A percentile compares a stretch with the other conserved stretches of the same genome.
Evolutionary conservation across 2,329 filamentous ascomycete genomes (phyloP).

Genomic region (Stylonectria norvegica): DNA sequence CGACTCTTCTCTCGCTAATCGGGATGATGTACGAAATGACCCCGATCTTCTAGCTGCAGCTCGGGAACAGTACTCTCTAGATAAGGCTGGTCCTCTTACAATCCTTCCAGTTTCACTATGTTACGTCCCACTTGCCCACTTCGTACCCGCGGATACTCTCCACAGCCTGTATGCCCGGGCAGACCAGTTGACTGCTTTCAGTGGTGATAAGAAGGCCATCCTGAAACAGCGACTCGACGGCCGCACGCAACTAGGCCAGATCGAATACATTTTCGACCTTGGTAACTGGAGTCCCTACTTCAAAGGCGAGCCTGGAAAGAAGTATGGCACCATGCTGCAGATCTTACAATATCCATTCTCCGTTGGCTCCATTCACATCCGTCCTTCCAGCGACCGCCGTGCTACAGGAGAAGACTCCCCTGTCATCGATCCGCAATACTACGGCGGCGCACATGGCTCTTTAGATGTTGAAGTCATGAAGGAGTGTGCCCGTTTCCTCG

Average conservation of each 20-base stretch:
- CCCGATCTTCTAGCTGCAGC: slow-evolving; percentile 29
- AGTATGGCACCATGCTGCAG: slow-evolving; percentile 47
- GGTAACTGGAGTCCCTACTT: slow-evolving; percentile 45
- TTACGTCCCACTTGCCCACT: slow-evolving; percentile 40
- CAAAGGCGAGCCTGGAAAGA: slow-evolving; percentile 34
- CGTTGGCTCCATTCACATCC: slow-evolving; percentile 46
- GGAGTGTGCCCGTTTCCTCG: slow-evolving; percentile 37
- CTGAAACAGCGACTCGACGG: slow-evolving; percentile 32
- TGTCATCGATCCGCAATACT: slow-evolving; percentile 43
- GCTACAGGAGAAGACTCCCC: slow-evolving; percentile 27
- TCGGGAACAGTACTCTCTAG: slow-evolving; percentile 30
- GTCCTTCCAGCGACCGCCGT: slow-evolving; percentile 9
- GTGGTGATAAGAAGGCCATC: slow-evolving; percentile 27
- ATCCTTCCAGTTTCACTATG: slow-evolving; percentile 39
- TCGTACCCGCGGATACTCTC: slow-evolving; percentile 28
- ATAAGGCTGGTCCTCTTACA: slow-evolving; percentile 35
- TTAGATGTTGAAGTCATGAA: slow-evolving; percentile 44
- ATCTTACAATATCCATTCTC: slow-evolving; percentile 52
- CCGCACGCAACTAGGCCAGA: slow-evolving; percentile 37
- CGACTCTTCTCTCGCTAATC: slow-evolving; percentile 37
- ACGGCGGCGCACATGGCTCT: slow-evolving; percentile 34
- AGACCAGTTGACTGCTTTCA: slow-evolving; percentile 15
- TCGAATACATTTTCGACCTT: slow-evolving; percentile 48
- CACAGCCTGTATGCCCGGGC: slow-evolving; percentile 18
- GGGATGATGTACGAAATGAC: slow-evolving; percentile 37